These are phyloP conservation scores for Fusarium pseudonygamai DNA, from an alignment of 2,329 filamentous ascomycete genomes.

Conservation along the genomic window DNA sequence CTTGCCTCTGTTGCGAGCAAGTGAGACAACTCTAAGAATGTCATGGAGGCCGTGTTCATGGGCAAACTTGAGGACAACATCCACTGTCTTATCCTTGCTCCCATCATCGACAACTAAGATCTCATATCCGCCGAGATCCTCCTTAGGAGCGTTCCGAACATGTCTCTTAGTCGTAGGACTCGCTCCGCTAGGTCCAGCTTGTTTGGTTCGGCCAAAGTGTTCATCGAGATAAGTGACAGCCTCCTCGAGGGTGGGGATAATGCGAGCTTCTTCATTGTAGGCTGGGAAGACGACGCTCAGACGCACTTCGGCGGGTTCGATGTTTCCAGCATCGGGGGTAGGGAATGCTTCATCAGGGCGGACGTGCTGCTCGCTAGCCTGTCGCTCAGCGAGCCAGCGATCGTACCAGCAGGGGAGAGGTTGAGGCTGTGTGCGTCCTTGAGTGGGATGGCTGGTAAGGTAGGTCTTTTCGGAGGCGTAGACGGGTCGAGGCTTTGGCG, in stretches of 20 bases:
- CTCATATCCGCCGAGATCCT: constrained; percentile 75
- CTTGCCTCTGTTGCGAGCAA: constrained; percentile 89
- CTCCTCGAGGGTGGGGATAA: constrained; percentile 88
- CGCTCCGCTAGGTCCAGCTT: constrained; percentile 36
- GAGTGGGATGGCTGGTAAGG: constrained; percentile 74
- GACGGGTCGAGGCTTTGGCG: constrained; percentile 80
- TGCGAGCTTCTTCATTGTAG: constrained; percentile 90
- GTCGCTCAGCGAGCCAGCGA: constrained; percentile 71
- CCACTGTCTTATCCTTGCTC: constrained; percentile 81
- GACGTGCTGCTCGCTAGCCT: constrained; percentile 55
- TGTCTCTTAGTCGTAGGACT: constrained; percentile 48
- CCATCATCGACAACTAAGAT: constrained; percentile 93
- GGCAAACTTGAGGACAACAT: constrained; percentile 84
- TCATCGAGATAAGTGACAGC: constrained; percentile 86
- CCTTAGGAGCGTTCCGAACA: constrained; percentile 41
- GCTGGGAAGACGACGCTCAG: constrained; percentile 94
- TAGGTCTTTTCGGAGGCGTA: constrained; percentile 86
- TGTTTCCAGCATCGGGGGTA: constrained; percentile 61
- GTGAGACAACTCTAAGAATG: constrained; percentile 79
- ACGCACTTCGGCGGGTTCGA: constrained; percentile 81
- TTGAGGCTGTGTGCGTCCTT: constrained; percentile 50
- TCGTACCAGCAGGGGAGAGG: constrained; percentile 89
- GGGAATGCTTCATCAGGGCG: constrained; percentile 51
- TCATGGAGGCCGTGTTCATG: constrained; percentile 77
- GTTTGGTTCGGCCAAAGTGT: constrained; percentile 69